Percentiles rank a stretch among this genome's conserved stretches.
Evolutionary conservation across 2,329 filamentous ascomycete species (phyloP).

Genomic region (Pyricularia sp.): DNA sequence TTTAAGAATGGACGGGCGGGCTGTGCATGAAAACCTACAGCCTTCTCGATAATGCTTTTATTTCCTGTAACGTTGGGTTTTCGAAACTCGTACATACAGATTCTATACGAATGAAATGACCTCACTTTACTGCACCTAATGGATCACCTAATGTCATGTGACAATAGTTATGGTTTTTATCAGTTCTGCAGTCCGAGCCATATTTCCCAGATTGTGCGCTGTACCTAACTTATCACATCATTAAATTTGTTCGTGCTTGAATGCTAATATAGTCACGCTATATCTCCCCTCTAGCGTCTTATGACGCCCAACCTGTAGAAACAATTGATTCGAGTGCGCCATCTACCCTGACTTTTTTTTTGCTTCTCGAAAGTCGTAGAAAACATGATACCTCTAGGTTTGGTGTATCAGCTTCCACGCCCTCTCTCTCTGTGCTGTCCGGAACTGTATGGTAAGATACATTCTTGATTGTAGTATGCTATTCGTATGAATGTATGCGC

Average conservation of each 20-base stretch:
- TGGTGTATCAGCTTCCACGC: no score
- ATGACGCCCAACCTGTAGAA: neutral
- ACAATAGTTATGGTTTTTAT: neutral
- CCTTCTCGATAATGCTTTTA: neutral
- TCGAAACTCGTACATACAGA: neutral
- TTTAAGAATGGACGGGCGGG: slow-evolving; percentile 19
- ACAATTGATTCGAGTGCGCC: neutral
- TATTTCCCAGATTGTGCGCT: neutral
- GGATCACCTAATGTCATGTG: neutral
- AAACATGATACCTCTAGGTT: no score
- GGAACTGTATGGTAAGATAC: no score
- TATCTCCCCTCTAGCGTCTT: neutral
- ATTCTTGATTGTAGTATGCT: no score
- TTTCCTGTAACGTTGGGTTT: neutral
- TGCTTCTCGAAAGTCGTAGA: neutral
- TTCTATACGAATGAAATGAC: neutral
- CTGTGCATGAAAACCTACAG: neutral
- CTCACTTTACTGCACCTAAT: neutral
- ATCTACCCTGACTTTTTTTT: neutral
- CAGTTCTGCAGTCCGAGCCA: no score
- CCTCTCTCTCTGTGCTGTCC: no score
- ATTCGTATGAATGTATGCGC: no score
- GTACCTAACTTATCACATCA: neutral
- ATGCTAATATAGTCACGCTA: neutral
- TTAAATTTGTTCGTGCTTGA: neutral